A percentile compares a stretch with the other conserved stretches of the same genome.
phyloP scores from a whole-genome alignment of 78 protist genomes.

The Anaeramoeba flamelloides region DNA sequence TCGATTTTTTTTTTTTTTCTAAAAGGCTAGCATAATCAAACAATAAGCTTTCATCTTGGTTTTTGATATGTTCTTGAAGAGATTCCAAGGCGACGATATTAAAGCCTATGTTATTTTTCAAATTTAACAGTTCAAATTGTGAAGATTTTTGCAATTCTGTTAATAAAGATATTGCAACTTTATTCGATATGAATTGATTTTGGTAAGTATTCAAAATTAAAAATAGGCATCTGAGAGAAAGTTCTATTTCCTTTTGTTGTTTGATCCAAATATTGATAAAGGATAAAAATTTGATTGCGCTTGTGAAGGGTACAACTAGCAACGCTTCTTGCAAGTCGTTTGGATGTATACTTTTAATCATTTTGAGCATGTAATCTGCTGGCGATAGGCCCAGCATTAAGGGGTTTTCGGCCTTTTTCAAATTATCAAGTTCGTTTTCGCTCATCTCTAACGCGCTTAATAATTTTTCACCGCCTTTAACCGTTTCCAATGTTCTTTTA shows the following conservation, averaged over 20 bases:
- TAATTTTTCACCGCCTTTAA: not conserved
- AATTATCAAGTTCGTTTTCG: not conserved
- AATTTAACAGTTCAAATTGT: too few relatives aligned
- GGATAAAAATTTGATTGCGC: not conserved
- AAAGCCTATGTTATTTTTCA: too few relatives aligned
- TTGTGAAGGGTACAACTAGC: not conserved
- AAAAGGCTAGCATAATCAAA: too few relatives aligned
- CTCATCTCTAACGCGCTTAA: not conserved
- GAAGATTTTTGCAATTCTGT: not conserved
- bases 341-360: not conserved
- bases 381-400: not conserved
- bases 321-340: not conserved
- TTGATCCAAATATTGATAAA: not conserved
- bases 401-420: not conserved
- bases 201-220: not conserved
- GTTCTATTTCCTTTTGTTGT: not conserved
- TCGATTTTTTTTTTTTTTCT: too few relatives aligned
- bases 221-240: not conserved
- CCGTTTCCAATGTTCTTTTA: not conserved
- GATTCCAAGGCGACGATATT: too few relatives aligned
- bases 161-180: not conserved
- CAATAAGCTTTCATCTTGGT: too few relatives aligned
- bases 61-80: too few relatives aligned
- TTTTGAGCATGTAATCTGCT: not conserved
- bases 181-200: not conserved